Evolutionary conservation across 306 rosid genomes (phyloP), one percentile per base, ranked within the genome.

Genomic region (Casuarina cunninghamiana): DNA sequence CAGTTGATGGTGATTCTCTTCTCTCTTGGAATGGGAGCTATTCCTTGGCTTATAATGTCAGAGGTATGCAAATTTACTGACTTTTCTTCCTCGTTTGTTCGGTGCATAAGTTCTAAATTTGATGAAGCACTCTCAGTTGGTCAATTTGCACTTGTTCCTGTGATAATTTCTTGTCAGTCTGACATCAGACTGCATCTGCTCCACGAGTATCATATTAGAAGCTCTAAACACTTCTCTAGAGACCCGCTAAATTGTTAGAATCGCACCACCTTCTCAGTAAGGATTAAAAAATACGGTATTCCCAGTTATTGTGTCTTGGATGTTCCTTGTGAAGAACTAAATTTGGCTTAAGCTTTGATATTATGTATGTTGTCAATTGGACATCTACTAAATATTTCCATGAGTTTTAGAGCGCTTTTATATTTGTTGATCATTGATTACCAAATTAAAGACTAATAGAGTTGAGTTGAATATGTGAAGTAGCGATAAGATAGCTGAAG

Each of bases 31-130:
- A 85, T 93, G 6, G 97, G 97, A 77, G 90, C 97, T 54, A 89
- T 93, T 85, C 97, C 97, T 32, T 93, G 97, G 97, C 67, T 93
- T 70, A 93, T 93, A 82, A 93, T 93, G 97, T 86, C 97, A 50
- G 96, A 93, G 97, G 97, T 90, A 83, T 71, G 78, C 17, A 61
- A 12, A 62, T 42, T 51, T 53, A 26, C 68, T 65, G 19, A 43
- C 43, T 8, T 66, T 16, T 7, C 8, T 9, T 32, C 10, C 35
- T 62, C 16, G 1, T 26, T 26, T 37, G 16, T 55, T 9, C 19
- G 61, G 10, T 55, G 32, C 62, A 19, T 55, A 19, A 55, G 62
- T 32, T 55, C 62, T 55, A 55, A 19, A 19, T 19, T 17, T 55
- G 35, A 62, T 53, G 21, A 53, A 53, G 21, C 17, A 58, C 38